Evolutionary conservation across 352 stramenopile species (phyloP).

Genomic region (Phytopythium mirpurense): DNA sequence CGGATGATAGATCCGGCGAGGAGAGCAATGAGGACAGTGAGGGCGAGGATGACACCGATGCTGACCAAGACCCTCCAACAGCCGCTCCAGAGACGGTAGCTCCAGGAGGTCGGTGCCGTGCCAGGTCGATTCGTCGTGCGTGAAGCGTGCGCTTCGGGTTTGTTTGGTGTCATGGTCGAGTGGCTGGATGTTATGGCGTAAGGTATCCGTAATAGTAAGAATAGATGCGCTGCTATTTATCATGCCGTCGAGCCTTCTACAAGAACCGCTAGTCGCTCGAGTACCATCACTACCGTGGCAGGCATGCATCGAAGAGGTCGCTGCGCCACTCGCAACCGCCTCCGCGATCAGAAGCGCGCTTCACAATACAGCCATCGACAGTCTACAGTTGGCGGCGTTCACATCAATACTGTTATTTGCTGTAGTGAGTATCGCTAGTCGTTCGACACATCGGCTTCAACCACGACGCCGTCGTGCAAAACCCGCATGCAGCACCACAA

Average conservation of each 20-base stretch:
- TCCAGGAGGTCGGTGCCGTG: neutral
- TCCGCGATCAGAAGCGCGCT: no score
- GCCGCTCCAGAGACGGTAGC: neutral
- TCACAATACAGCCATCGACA: no score
- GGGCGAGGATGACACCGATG: neutral
- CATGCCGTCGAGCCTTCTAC: neutral
- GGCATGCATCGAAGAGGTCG: no score
- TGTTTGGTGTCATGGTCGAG: no score
- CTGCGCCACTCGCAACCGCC: no score
- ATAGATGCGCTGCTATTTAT: neutral
- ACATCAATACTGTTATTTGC: no score
- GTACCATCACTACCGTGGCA: no score
- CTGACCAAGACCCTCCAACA: neutral
- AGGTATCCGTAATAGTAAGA: neutral
- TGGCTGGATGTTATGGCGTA: neutral
- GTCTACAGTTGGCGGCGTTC: neutral
- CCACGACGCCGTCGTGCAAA: conserved; percentile 1
- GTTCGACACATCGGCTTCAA: neutral
- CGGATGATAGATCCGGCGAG: neutral
- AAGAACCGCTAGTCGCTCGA: no score
- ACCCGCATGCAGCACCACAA: conserved; percentile 1
- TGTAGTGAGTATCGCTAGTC: no score
- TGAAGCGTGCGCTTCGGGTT: no score
- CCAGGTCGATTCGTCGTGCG: neutral
- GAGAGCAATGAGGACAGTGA: neutral